phyloP scores from a whole-genome alignment of 2,329 filamentous ascomycete genomes.

The Phaeosphaeria sp. region DNA sequence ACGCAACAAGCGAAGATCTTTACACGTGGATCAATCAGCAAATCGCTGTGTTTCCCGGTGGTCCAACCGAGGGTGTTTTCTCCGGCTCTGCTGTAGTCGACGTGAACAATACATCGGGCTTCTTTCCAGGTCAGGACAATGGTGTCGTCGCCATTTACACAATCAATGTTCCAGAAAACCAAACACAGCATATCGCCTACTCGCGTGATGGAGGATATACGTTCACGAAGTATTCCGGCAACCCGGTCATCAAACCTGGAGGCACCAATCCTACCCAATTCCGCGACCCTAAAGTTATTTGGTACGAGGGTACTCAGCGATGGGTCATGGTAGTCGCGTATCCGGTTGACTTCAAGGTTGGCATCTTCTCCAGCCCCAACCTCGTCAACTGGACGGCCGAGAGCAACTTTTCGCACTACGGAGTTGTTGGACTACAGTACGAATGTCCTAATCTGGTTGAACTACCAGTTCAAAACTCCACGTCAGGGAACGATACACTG shows the following conservation, averaged over 20 bases:
- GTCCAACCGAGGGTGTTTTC: slow-evolving; percentile 62
- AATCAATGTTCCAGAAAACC: slow-evolving; percentile 50
- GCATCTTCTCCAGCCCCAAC: slow-evolving; percentile 67
- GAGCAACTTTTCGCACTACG: slow-evolving; percentile 64
- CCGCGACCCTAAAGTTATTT: slow-evolving; percentile 71
- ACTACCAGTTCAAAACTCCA: slow-evolving; percentile 54
- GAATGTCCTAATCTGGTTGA: slow-evolving; percentile 69
- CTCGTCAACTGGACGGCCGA: slow-evolving; percentile 65
- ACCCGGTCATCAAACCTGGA: slow-evolving; percentile 63
- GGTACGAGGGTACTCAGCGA: slow-evolving; percentile 54
- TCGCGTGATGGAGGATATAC: slow-evolving; percentile 67
- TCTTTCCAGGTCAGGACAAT: slow-evolving; percentile 67
- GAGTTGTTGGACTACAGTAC: slow-evolving; percentile 63
- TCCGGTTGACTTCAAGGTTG: slow-evolving; percentile 62
- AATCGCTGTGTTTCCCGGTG: slow-evolving; percentile 66
- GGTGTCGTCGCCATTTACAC: slow-evolving; percentile 69
- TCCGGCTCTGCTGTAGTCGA: slow-evolving; percentile 66
- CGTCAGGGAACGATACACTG: slow-evolving; percentile 46
- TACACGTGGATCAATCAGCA: slow-evolving; percentile 71
- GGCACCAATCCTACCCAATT: slow-evolving; percentile 62
- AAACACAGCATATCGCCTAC: slow-evolving; percentile 68
- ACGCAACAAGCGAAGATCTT: slow-evolving; percentile 67
- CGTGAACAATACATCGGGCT: slow-evolving; percentile 69
- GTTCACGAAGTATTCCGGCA: slow-evolving; percentile 65
- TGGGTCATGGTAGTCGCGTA: slow-evolving; percentile 68